Conservation (phyloP, 2,329 filamentous ascomycete species). For the Penicillium sp. region DNA sequence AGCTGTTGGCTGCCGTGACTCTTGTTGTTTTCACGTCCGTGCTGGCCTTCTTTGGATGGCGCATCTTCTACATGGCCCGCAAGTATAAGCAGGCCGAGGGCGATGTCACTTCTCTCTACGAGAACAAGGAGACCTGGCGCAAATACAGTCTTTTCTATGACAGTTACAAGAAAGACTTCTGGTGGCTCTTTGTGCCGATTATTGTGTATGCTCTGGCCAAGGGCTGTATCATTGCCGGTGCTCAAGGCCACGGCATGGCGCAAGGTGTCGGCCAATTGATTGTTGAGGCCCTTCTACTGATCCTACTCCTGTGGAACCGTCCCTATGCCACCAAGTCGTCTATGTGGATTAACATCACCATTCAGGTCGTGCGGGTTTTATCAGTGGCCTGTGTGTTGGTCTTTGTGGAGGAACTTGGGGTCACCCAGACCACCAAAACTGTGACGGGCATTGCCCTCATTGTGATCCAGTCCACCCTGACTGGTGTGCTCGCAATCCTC, state of each 20-base stretch:
- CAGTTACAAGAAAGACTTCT: constrained; percentile 86
- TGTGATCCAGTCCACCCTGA: constrained; percentile 80
- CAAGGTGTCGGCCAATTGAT: constrained; percentile 76
- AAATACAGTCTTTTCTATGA: constrained; percentile 99
- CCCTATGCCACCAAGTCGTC: constrained; percentile 82
- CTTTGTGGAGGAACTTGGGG: constrained; percentile 88
- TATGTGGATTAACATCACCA: constrained; percentile 89
- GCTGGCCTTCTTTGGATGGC: constrained; percentile 75
- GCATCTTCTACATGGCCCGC: constrained; percentile 71
- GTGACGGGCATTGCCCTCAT: constrained; percentile 90
- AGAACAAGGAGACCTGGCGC: constrained; percentile 84
- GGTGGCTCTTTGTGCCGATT: constrained; percentile 90
- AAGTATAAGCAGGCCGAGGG: constrained; percentile 71
- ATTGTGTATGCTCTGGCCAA: constrained; percentile 90
- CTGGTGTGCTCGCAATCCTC: constrained; percentile 74
- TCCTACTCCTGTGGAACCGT: constrained; percentile 73
- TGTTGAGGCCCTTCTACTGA: constrained; percentile 74
- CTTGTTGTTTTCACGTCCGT: constrained; percentile 73
- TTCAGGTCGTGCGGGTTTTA: constrained; percentile 81
- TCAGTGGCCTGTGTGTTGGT: constrained; percentile 85
- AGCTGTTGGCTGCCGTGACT: constrained; percentile 74
- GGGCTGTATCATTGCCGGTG: constrained; percentile 77
- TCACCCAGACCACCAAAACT: constrained; percentile 87
- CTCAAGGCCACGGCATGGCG: constrained; percentile 74
- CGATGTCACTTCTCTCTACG: constrained; percentile 67